These are phyloP conservation scores for Xerocomus amazonicus DNA, from an alignment of 1,284 basidiomycete genomes.

Conservation along the genomic window DNA sequence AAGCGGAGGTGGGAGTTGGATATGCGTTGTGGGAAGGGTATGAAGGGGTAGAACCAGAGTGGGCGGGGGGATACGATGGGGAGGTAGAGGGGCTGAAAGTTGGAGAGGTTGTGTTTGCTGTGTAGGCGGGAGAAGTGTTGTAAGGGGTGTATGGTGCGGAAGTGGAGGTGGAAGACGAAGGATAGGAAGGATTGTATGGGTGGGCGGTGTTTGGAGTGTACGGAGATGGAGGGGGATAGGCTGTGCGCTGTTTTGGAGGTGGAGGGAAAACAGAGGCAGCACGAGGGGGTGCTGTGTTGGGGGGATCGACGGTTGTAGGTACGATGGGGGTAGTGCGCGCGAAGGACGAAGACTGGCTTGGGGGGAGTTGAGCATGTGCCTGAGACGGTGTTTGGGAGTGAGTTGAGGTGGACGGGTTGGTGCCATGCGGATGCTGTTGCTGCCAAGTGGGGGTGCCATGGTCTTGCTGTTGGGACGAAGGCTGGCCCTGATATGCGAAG, in stretches of 20 bases:
- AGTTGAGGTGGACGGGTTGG: constrained; percentile 15
- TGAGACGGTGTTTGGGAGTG: constrained; percentile 25
- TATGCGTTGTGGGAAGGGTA: constrained; percentile 26
- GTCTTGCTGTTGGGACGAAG: constrained; percentile 32
- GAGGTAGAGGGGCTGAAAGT: constrained; percentile 25
- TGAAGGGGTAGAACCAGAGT: constrained; percentile 11
- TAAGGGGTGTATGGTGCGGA: constrained; percentile 24
- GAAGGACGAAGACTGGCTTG: constrained; percentile 22
- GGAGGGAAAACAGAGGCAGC: constrained; percentile 17
- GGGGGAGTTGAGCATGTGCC: constrained; percentile 18
- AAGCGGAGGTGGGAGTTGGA: constrained; percentile 29
- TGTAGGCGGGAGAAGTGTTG: constrained; percentile 20
- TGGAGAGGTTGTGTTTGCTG: constrained; percentile 22
- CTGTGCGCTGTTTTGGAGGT: constrained; percentile 24
- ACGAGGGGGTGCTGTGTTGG: constrained; percentile 15
- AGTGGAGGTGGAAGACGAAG: constrained; percentile 17
- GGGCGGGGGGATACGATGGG: constrained; percentile 16
- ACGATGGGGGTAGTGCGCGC: constrained; percentile 33
- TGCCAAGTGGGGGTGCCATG: constrained; percentile 27
- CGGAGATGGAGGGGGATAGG: constrained; percentile 18
- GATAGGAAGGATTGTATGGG: constrained; percentile 14
- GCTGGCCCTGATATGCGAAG: constrained; percentile 22
- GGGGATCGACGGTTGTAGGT: constrained; percentile 36
- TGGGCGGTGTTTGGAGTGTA: constrained; percentile 23
- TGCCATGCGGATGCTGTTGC: constrained; percentile 22